Percentiles rank a stretch among this genome's conserved stretches.
These are phyloP conservation scores for Jaapia argillacea DNA, from an alignment of 768 basidiomycete genomes.

Conservation along the genomic window DNA sequence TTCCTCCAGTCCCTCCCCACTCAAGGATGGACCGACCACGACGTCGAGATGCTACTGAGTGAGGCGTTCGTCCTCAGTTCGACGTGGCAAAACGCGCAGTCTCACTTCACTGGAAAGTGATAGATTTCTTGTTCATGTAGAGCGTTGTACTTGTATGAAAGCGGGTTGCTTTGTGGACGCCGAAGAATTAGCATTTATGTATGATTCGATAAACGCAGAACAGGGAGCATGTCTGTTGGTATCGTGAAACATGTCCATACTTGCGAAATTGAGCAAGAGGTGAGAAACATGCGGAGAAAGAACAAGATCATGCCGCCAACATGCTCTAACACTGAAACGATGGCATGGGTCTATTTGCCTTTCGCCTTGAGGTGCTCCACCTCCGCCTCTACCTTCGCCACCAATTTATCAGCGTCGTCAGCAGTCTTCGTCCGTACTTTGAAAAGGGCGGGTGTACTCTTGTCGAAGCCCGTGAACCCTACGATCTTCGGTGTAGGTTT, in stretches of 20 bases:
- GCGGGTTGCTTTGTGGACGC: no score
- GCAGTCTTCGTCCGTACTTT: slow-evolving; percentile 52
- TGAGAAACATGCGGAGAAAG: not conserved
- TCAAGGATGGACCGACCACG: slow-evolving; percentile 91
- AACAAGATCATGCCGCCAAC: not conserved
- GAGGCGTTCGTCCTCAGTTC: slow-evolving; percentile 93
- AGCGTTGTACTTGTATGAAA: not conserved
- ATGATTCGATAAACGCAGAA: no score
- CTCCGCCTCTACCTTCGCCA: no score
- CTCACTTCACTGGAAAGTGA: slow-evolving; percentile 63
- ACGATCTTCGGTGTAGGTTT: slow-evolving; percentile 39
- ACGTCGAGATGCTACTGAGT: slow-evolving; percentile 89
- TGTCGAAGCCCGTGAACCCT: slow-evolving; percentile 63
- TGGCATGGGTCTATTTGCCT: no score
- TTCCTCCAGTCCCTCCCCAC: slow-evolving; percentile 91
- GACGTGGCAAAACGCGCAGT: slow-evolving; percentile 89
- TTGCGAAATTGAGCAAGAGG: not conserved
- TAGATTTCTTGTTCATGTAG: not conserved
- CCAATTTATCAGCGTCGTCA: slow-evolving; percentile 45
- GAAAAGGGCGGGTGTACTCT: slow-evolving; percentile 47
- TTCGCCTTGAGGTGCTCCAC: no score
- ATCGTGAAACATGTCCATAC: not conserved
- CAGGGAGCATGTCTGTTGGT: not conserved
- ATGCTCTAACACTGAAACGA: not conserved
- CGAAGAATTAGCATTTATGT: no score